Conservation (phyloP, 345 rosid species). For the Noccaea caerulescens region DNA sequence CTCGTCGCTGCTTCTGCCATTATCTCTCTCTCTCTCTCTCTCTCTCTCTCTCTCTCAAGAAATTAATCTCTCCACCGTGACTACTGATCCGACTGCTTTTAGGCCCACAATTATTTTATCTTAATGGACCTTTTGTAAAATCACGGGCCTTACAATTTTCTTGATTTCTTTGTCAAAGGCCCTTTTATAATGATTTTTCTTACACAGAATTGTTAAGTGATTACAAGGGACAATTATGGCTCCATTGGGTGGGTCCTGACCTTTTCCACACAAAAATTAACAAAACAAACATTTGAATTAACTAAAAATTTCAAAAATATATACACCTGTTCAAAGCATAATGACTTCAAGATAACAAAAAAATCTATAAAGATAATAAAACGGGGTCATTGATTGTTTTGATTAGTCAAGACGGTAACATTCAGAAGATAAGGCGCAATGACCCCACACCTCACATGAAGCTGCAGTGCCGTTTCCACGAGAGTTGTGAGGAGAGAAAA, state of each 20-base stretch:
- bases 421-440: constrained; percentile 29
- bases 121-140: constrained; percentile 1
- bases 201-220: too few species aligned
- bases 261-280: too few species aligned
- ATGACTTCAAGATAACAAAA: constrained; percentile 7
- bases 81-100: not conserved
- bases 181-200: not conserved
- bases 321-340: constrained; percentile 9
- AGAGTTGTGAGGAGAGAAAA: constrained; percentile 20
- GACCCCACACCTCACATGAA: constrained; percentile 46
- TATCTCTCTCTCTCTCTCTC: constrained; percentile 38
- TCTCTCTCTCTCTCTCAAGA: constrained; percentile 30
- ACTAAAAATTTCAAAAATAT: not conserved
- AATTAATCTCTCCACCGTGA: constrained; percentile 7
- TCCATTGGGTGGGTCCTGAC: too few species aligned
- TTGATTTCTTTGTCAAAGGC: not conserved
- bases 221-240: too few species aligned
- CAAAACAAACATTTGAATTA: too few species aligned
- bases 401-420: constrained; percentile 19
- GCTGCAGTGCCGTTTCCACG: constrained; percentile 35
- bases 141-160: not conserved
- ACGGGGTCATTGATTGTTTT: constrained; percentile 36
- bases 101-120: not conserved
- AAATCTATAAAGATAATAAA: constrained; percentile 17
- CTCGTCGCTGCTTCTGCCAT: constrained; percentile 69